Evolutionary conservation across 768 basidiomycete genomes (phyloP).

Genomic region (Strobilomyces echinocephalus): DNA sequence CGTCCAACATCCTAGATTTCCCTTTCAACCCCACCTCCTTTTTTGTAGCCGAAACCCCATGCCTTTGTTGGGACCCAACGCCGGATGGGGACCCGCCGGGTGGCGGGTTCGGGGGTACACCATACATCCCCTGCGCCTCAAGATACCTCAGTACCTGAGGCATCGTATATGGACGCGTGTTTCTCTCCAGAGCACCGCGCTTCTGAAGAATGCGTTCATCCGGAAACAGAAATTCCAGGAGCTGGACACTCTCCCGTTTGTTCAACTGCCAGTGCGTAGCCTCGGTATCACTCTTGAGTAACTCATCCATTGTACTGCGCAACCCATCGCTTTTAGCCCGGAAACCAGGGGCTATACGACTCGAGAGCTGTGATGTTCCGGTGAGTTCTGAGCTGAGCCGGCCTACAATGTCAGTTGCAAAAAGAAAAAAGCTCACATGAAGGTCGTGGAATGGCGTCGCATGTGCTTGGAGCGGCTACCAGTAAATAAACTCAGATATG

Average conservation of each 20-base stretch:
- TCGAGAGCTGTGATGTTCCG: not conserved
- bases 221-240: not conserved
- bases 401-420: no score
- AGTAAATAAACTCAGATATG: not conserved
- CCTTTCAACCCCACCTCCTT: not conserved
- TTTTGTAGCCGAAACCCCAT: not conserved
- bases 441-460: not conserved
- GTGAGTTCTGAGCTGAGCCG: not conserved
- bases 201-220: not conserved
- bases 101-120: not conserved
- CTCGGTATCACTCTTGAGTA: not conserved
- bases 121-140: not conserved
- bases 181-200: not conserved
- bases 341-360: not conserved
- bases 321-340: not conserved
- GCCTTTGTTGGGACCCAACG: no score
- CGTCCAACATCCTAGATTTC: not conserved
- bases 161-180: not conserved
- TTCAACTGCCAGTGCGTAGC: not conserved
- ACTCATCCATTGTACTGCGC: not conserved
- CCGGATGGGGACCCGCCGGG: no score
- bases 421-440: not conserved
- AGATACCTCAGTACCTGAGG: not conserved
- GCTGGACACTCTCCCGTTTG: not conserved
- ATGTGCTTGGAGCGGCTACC: not conserved